Evolutionary conservation across 495 filamentous ascomycete species (phyloP), one percentile per base, ranked within the genome.

Genomic region (Trichoderma erinaceum): DNA sequence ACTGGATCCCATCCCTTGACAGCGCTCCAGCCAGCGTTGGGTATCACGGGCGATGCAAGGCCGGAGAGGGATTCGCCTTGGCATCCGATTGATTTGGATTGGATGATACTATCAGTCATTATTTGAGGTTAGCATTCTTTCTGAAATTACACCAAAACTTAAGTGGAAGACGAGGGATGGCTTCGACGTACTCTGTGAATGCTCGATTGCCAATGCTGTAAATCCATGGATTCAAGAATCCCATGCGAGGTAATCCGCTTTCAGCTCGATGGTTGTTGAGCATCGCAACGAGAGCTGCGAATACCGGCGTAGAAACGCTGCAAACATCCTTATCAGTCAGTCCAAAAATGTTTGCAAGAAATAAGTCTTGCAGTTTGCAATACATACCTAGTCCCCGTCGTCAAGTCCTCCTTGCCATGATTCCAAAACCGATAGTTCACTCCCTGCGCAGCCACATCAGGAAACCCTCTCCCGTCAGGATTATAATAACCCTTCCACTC

Each of bases 181-280:
- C 4, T 15, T 16, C 0, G 12, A 48, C 66, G 3, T 46, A 68
- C 66, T 91, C 88, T 25, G 81, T 88, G 56, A 89, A 74, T 1
- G 75, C 85, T 8, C 71, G 41, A 44, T 73, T 69, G 11, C 79
- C 86, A 11, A 70, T 71, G 29, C 75, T 74, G 74, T 91, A 92
- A 35, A 92, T 70, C 82, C 84, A 89, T 0, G 88, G 88, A 73
- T 92, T 91, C 32, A 90, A 72, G 78, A 89, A 91, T 0, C 89
- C 89, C 69, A 91, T 74, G 0, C 82, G 72, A 1, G 84, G 75
- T 70, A 83, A 74, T 11, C 83, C 82, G 23, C 74, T 77, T 0
- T 80, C 73, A 12, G 87, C 72, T 1, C 87, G 81, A 1, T 85
- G 87, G 70, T 88, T 86, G 71, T 91, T 91, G 46, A 92, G 79